Evolutionary conservation across 495 filamentous ascomycete species (phyloP).

Genomic region (Aspergillus homomorphus): DNA sequence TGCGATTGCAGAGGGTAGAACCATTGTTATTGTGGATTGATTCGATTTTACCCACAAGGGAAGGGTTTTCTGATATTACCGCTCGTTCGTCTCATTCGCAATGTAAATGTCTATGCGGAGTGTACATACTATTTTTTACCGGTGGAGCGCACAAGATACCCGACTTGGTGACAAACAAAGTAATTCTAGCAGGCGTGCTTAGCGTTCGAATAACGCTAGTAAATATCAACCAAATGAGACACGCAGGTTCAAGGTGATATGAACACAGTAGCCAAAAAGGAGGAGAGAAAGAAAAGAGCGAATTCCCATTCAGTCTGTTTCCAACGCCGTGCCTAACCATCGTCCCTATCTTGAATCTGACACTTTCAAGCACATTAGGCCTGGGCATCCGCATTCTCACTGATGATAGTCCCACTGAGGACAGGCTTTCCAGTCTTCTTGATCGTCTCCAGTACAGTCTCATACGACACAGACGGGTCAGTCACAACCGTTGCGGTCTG

Average conservation of each 20-base stretch:
- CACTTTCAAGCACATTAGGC: conserved; percentile 30
- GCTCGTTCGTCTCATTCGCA: neutral
- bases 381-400: conserved; percentile 60
- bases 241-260: neutral
- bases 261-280: too few species aligned
- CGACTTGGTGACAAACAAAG: neutral
- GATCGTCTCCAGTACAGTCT: conserved; percentile 81
- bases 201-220: too few species aligned
- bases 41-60: conserved; percentile 7
- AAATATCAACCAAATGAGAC: too few species aligned
- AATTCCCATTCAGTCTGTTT: neutral
- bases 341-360: neutral
- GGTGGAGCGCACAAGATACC: neutral
- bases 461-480: conserved; percentile 62
- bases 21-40: conserved; percentile 38
- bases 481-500: conserved; percentile 75
- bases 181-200: too few species aligned
- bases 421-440: conserved; percentile 95
- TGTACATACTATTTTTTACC: conserved; percentile 19
- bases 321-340: too few species aligned
- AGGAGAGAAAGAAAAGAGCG: neutral
- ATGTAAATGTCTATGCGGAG: conserved; percentile 12
- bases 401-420: conserved; percentile 70
- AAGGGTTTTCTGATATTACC: neutral
- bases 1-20: conserved; percentile 24